These are phyloP conservation scores for Theileria sp. DNA, from an alignment of 169 alveolate species.

Conservation along the genomic window DNA sequence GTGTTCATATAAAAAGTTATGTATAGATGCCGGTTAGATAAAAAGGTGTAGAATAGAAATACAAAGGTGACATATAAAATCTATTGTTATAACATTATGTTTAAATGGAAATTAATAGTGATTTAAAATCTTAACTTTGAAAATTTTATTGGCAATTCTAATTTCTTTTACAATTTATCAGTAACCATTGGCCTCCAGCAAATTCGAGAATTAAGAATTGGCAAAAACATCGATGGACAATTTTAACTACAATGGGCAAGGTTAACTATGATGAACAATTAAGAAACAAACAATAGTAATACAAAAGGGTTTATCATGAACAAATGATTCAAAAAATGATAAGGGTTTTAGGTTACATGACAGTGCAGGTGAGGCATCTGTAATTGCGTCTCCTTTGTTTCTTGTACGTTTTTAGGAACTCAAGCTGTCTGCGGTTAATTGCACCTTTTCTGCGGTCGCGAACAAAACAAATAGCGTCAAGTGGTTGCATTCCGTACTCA, in stretches of 20 bases:
- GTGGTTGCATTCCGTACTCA: constrained; percentile 86
- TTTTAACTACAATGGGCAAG: neutral
- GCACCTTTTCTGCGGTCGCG: constrained; percentile 86
- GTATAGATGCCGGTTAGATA: neutral
- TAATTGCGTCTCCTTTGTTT: constrained; percentile 17
- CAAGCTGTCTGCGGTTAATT: constrained; percentile 77
- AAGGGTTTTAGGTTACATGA: constrained; percentile 50
- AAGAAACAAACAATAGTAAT: neutral
- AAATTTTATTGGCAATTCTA: neutral
- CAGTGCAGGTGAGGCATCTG: constrained; percentile 32
- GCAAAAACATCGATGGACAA: neutral
- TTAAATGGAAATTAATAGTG: neutral
- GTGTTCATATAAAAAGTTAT: too few species aligned
- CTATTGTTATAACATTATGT: neutral
- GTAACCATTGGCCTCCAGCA: neutral
- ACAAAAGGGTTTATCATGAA: neutral
- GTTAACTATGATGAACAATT: neutral
- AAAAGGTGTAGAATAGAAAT: neutral
- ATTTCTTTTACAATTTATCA: neutral
- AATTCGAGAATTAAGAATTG: neutral
- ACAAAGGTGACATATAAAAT: neutral
- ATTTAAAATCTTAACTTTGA: neutral
- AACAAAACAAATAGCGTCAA: constrained; percentile 85
- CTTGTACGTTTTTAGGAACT: constrained; percentile 72
- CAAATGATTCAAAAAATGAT: neutral